Percentiles rank a stretch among this genome's conserved stretches.
Evolutionary conservation across 306 rosid species (phyloP).

Genomic region (Fragaria ananassa): DNA sequence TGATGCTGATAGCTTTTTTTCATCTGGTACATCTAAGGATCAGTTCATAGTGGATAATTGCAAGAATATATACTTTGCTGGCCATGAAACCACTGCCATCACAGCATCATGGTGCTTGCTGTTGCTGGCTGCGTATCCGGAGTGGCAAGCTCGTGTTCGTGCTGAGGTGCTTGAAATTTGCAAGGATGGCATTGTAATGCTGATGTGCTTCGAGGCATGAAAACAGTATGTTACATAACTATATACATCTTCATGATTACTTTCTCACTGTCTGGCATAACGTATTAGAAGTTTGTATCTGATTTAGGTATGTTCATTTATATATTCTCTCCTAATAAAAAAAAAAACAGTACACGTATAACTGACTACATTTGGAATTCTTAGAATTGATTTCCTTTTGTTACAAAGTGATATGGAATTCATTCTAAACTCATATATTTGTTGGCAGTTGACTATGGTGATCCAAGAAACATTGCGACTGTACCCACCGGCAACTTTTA

Average conservation of each 20-base stretch:
- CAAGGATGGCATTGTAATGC: neutral
- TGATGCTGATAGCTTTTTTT: slow-evolving; percentile 10
- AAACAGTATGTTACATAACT: neutral
- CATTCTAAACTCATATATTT: neutral
- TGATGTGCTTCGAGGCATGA: slow-evolving; percentile 12
- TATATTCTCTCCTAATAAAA: no score
- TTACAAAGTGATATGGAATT: neutral
- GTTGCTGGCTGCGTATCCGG: slow-evolving; percentile 26
- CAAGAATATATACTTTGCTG: slow-evolving; percentile 34
- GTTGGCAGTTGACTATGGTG: slow-evolving; percentile 52
- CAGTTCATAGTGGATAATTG: slow-evolving; percentile 43
- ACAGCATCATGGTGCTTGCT: slow-evolving; percentile 27
- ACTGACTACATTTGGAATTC: neutral
- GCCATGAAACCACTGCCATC: slow-evolving; percentile 23
- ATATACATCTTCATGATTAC: neutral
- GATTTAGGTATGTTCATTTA: neutral
- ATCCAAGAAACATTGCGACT: slow-evolving; percentile 61
- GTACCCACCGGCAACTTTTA: slow-evolving; percentile 37
- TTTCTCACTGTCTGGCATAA: neutral
- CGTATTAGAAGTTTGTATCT: neutral
- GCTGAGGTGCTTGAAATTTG: slow-evolving; percentile 13
- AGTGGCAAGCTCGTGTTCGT: slow-evolving; percentile 11
- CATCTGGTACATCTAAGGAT: slow-evolving; percentile 17
- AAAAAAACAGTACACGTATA: no score
- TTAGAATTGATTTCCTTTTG: neutral